phyloP scores from a whole-genome alignment of 306 rosid genomes.

The Luffa acutangula region DNA sequence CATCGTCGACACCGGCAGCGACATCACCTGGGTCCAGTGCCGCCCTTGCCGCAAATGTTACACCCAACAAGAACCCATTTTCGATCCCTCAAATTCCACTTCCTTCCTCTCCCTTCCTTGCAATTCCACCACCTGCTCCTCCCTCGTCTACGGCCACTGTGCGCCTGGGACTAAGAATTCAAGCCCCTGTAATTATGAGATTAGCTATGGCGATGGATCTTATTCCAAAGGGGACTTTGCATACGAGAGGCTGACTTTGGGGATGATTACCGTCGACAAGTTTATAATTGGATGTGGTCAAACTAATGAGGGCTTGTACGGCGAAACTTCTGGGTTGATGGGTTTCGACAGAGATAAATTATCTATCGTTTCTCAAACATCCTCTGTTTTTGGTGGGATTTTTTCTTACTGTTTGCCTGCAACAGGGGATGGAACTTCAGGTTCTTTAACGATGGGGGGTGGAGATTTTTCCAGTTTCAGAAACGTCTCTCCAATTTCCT shows the following conservation, averaged over 20 bases:
- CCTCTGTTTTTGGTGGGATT: constrained; percentile 49
- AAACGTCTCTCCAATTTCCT: constrained; percentile 54
- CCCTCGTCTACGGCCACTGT: no score
- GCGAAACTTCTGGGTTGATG: constrained; percentile 69
- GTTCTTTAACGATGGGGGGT: constrained; percentile 60
- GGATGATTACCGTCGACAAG: constrained; percentile 23
- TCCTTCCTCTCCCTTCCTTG: constrained; percentile 49
- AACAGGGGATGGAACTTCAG: constrained; percentile 40
- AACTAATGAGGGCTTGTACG: constrained; percentile 68
- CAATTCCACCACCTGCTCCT: constrained; percentile 43
- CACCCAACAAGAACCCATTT: constrained; percentile 57
- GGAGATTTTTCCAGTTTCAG: constrained; percentile 42
- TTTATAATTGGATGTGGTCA: constrained; percentile 78
- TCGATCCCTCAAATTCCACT: constrained; percentile 49
- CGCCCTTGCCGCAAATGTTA: constrained; percentile 69
- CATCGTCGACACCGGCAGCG: constrained; percentile 89
- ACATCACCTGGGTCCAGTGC: constrained; percentile 81
- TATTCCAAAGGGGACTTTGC: constrained; percentile 49
- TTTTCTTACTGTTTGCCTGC: constrained; percentile 87
- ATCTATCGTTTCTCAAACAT: constrained; percentile 61
- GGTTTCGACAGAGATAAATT: constrained; percentile 68
- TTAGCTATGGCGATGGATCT: constrained; percentile 77
- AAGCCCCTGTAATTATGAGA: constrained; percentile 32
- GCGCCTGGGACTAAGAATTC: background rate
- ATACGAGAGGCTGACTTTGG: constrained; percentile 36